Percentiles rank a stretch among this genome's conserved stretches.
Evolutionary conservation across 2,329 filamentous ascomycete species (phyloP).

Genomic region (Chalaropsis thielavioides): DNA sequence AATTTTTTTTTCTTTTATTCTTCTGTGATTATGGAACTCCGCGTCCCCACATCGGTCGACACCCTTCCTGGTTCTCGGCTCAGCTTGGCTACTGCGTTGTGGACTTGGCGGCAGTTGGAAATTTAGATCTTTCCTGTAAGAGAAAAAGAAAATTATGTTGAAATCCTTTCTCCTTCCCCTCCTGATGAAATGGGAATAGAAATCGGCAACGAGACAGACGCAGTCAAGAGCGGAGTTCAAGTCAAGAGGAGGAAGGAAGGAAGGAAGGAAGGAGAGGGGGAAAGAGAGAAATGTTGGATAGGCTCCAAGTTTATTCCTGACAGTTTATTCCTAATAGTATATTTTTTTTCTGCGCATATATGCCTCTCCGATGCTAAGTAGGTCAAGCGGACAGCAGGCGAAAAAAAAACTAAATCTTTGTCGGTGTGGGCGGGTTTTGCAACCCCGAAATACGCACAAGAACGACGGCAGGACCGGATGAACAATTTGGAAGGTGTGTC

Average conservation of each 20-base stretch:
- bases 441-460: background rate
- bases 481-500: no score
- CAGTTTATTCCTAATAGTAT: background rate
- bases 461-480: background rate
- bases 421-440: background rate
- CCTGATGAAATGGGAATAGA: background rate
- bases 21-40: background rate
- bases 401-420: no score
- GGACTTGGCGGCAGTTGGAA: background rate
- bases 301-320: background rate
- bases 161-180: background rate
- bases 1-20: background rate
- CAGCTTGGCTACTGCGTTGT: background rate
- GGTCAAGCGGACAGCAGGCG: no score
- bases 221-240: background rate
- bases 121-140: background rate
- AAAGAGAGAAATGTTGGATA: background rate
- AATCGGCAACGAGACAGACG: no score
- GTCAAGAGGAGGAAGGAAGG: background rate
- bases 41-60: no score
- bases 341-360: background rate
- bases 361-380: no score
- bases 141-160: background rate
- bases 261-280: background rate
- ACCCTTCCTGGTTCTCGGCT: background rate